Conservation (phyloP, 176 grass and related monocot genomes). For the Triticum aestivum region IWGSC_CS_RefSeq_v2.1 NC_057794.1:102224521-102225020, state of each 20-base stretch:
- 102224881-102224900: constrained; percentile 53
- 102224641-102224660: constrained; percentile 97
- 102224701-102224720: constrained; percentile 63
- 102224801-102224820: constrained; percentile 71
- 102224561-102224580: constrained; percentile 42
- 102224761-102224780: constrained; percentile 55
- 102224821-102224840: constrained; percentile 68
- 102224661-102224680: constrained; percentile 92
- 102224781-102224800: constrained; percentile 44
- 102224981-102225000: constrained; percentile 75
- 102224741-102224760: constrained; percentile 61
- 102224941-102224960: constrained; percentile 78
- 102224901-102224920: constrained; percentile 66
- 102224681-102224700: constrained; percentile 75
- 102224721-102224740: constrained; percentile 74
- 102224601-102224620: constrained; percentile 50
- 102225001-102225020: constrained; percentile 86
- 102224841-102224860: constrained; percentile 60
- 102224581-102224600: constrained; percentile 67
- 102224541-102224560: constrained; percentile 52
- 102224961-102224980: constrained; percentile 65
- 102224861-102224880: constrained; percentile 24
- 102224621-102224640: constrained; percentile 64
- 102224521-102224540: constrained; percentile 51
- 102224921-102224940: constrained; percentile 81